A percentile compares a stretch with the other conserved stretches of the same genome.
Evolutionary conservation across 257 asterid species (phyloP).

Genomic region (Salvia hispanica): DNA sequence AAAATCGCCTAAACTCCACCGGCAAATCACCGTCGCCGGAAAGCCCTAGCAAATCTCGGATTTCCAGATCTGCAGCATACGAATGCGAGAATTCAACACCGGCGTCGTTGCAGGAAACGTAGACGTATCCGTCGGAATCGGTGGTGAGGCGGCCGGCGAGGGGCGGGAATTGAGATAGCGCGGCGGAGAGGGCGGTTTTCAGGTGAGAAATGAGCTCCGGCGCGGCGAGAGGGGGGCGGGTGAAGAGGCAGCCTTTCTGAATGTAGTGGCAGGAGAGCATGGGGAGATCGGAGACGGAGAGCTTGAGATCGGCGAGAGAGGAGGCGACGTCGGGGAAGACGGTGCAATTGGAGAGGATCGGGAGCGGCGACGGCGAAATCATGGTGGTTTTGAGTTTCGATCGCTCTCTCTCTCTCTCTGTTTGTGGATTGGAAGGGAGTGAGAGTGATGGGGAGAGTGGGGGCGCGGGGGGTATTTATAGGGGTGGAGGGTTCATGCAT

Average conservation of each 20-base stretch:
- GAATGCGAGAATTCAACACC: conserved; percentile 61
- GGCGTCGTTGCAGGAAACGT: conserved; percentile 57
- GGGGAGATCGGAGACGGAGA: conserved; percentile 75
- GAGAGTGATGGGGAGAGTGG: conserved; percentile 35
- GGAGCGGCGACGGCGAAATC: conserved; percentile 44
- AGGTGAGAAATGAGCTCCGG: conserved; percentile 42
- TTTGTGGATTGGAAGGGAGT: conserved; percentile 7
- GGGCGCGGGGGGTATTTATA: conserved; percentile 39
- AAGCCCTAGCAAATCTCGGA: conserved; percentile 41
- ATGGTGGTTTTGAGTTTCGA: conserved; percentile 26
- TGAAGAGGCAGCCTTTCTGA: conserved; percentile 62
- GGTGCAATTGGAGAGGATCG: conserved; percentile 39
- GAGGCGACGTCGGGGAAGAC: conserved; percentile 53
- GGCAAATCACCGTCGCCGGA: conserved; percentile 42
- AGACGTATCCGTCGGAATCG: conserved; percentile 52
- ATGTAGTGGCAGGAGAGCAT: conserved; percentile 83
- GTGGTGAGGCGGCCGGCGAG: conserved; percentile 70
- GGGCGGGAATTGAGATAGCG: conserved; percentile 64
- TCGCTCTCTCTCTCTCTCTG: conserved; percentile 19
- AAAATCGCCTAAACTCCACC: conserved; percentile 43
- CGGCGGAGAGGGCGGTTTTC: conserved; percentile 42
- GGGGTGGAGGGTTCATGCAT: conserved; percentile 51
- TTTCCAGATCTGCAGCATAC: conserved; percentile 26
- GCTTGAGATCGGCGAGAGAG: conserved; percentile 43
- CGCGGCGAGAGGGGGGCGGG: conserved; percentile 40